Evolutionary conservation across 768 basidiomycete species (phyloP), one percentile per base, ranked within the genome.

Genomic region (Russula lepida): DNA sequence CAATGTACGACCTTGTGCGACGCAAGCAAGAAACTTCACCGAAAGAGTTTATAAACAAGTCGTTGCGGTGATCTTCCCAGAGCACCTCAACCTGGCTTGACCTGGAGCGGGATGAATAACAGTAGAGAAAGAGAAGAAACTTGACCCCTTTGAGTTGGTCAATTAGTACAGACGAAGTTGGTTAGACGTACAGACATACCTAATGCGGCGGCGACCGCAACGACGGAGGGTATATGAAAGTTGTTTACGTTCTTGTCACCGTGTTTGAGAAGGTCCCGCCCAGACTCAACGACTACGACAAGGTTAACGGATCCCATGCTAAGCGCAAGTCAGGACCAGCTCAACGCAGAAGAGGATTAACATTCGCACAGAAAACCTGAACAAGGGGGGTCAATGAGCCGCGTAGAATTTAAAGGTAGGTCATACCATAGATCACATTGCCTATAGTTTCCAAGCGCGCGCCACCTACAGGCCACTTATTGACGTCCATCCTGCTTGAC

Each of bases 31-130:
- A 48, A 49, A 30, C 58, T 78, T 35, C 63, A 86, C 87, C 86
- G 63, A 89, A 88, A 27, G 80, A 76, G 68, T 93, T 93, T 70
- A 92, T 84, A 70, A 84, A 89, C n/a, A 93, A 70, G 68, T 95
- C 95, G 68, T 94, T 98, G 66, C 95, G 79, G 66, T 98, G 95
- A 70, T 98, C 95, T 72, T 97, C 91, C 93, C 92, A 98, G 30
- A 97, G 80, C n/a, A 97, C 84, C 49, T 83, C 82, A 2, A 99
- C 95, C 73, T 99, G 97, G 68, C 90, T 94, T 6, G 89, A 93
- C 64, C 82, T 83, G 33, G 79, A 80, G 30, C 91, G 84, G 48
- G 95, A 79, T 3, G 89, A 79, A 68, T 76, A 83, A 72, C 94
- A 94, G 74, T 93, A 97, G 4, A 93, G 39, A 75, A 98, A 98